Evolutionary conservation across 805 yeast species (phyloP), one percentile per base, ranked within the genome.

Genomic region (Candida jianshihensis): DNA sequence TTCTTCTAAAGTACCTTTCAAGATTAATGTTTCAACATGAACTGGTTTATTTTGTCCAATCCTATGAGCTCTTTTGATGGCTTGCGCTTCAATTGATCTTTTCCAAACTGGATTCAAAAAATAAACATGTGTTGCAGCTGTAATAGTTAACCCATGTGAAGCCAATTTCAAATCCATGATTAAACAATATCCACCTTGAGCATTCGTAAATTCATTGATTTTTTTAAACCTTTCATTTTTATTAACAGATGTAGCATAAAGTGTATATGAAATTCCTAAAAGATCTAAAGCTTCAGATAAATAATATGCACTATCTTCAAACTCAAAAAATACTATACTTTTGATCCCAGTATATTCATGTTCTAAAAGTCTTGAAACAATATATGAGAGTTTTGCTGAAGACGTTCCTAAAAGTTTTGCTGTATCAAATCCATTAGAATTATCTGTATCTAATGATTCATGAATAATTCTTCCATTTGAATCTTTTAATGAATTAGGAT

Each of bases 21-120:
- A 52, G 3, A 81, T 71, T 38, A 81, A 56, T 0, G 87, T 81
- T 48, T 81, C 87, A n/a, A 81, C 88, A 51, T 55, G 59, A 0
- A 81, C 87, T 16, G 73, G 74, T n/a, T 65, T 59, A 0, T 64
- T 61, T 44, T 81, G 88, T 0, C 89, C 88, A 52, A 81, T 81
- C 56, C 88, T 68, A 56, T 81, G 89, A 1, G 87, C 81, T 60
- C 89, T 70, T 44, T 81, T 79, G 33, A 81, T 78, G 1, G 87
- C 87, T 48, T 81, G 88, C 1, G 87, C 87, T 51, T 81, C 88
- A 15, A 75, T 63, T 0, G 82, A 70, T 38, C 75, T 65, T 43
- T 69, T 73, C 88, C 87, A 81, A 2, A 81, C 79, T 1, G 87
- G 87, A 44, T 71, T 78, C n/a, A 80, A 62, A 51, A 81, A 79